Base-by-base conservation (phyloP, 2,329 filamentous ascomycete genomes). In the Aureobasidium lini region DNA sequence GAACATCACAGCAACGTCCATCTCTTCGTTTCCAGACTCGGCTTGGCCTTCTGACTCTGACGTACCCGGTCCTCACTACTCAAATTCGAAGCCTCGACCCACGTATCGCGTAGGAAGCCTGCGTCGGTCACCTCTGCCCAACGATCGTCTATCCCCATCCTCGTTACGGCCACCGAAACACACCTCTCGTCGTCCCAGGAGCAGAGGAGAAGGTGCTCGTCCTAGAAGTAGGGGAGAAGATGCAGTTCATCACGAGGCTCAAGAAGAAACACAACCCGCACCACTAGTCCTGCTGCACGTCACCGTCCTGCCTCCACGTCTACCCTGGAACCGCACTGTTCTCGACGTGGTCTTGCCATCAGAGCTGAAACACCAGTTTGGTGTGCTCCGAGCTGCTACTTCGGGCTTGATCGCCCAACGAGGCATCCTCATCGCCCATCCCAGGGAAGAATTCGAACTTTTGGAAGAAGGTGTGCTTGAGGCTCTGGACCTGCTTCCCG, bases 251-350 rank as follows among this genome's bases (percentile, higher is more conserved):
- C 23, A 29, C 1, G 52, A 34, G 4, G 1, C n/a, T 6, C 32
- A 16, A 13, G 13, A 16, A 16, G 40, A 46, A 7, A 31, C 16
- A 48, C 13, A 31, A 13, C 28, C 43, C 0, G 16, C 43, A 7
- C 89, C 89, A 2, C 78, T 94, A 2, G 87, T 94, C 1, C 76
- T 94, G 48, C 77, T 94, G 4, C 89, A 94, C 66, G 85, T 89
- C 37, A 92, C 88, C 0, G 77, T 93, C 0, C 75, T 94, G 5
- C 88, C 89, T 0, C 77, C 90, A 9, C 78, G 84, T 42, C 83
- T 87, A 77, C 77, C 79, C 0, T 91, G 87, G 47, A 75, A 77
- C 4, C 74, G 73, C 48, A 77, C 79, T 34, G 70, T 80, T 6
- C 72, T 84, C 60, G 81, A 81, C 62, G 72, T 72, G 63, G 69